Conservation (phyloP, 1,284 basidiomycete genomes). For the Pseudozyma thailandica region DNA sequence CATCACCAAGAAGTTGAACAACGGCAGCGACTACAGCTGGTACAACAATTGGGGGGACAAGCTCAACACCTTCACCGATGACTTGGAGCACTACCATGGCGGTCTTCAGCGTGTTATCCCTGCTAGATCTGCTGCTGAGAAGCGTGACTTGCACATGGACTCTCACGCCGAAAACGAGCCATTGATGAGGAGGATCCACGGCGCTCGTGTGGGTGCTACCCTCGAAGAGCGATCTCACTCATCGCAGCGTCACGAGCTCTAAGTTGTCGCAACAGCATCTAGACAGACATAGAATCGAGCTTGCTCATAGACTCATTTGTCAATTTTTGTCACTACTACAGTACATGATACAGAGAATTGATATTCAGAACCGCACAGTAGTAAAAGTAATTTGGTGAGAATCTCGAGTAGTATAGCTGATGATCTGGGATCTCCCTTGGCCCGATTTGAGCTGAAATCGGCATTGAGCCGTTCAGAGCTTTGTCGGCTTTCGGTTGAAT, state of each 20-base stretch:
- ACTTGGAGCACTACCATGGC: slow-evolving; percentile 53
- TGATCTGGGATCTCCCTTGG: too few species aligned
- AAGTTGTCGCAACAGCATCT: background rate
- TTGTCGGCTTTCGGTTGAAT: too few species aligned
- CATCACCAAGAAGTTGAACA: slow-evolving; percentile 53
- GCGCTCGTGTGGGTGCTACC: slow-evolving; percentile 13
- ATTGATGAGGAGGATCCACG: slow-evolving; percentile 40
- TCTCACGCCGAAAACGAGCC: slow-evolving; percentile 41
- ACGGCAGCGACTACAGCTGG: slow-evolving; percentile 54
- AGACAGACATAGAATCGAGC: too few species aligned
- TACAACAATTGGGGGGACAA: slow-evolving; percentile 47
- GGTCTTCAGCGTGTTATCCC: slow-evolving; percentile 42
- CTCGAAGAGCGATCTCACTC: slow-evolving; percentile 35
- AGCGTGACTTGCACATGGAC: slow-evolving; percentile 29
- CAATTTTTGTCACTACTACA: too few species aligned
- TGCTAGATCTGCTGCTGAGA: slow-evolving; percentile 11
- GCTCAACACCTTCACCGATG: slow-evolving; percentile 43
- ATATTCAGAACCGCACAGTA: too few species aligned
- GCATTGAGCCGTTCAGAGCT: too few species aligned
- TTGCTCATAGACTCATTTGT: background rate
- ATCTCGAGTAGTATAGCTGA: too few species aligned
- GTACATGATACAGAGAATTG: too few species aligned
- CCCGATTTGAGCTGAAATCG: too few species aligned
- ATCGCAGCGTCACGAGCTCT: slow-evolving; percentile 28
- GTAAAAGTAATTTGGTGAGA: too few species aligned